Evolutionary conservation across 768 basidiomycete species (phyloP), one percentile per base, ranked within the genome.

Genomic region (Tremella fuciformis): DNA sequence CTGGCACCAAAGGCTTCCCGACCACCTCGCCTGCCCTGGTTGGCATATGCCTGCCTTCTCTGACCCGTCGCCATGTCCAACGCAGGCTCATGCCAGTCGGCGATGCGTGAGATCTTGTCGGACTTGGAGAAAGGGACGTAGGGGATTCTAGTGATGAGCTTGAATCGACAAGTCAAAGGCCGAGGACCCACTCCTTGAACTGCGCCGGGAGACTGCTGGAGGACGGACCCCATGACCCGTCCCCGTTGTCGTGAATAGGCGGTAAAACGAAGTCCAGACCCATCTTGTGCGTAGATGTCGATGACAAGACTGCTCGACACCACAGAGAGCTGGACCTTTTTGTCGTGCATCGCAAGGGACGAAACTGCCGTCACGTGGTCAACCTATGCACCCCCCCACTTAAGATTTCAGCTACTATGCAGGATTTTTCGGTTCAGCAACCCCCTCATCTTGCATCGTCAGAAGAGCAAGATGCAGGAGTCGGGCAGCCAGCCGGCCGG

Each of bases 81-180:
- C 16, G 61, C 58, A 21, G 66, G 64, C 29, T 73, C 71, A 44
- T 74, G 72, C 93, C 94, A 99, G 80, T 99, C 94, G 49, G 94
- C 94, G 73, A 99, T 89, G 53, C 94, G 87, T 53, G 91, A 91
- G 56, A 99, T 86, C 78, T 97, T 97, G 82, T 99, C 96, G 38
- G 90, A 86, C 84, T 99, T 99, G 79, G 91, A 91, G 83, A 90
- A 98, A 3, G 93, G 93, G 0, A 94, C 93, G 74, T 98, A 99
- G 47, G 96, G 96, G 60, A 98, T 96, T 69, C 80, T 79, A 50
- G 9, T 7, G 4, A 18, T 38, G 51, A 24, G 16, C 51, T 22
- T 18, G 34, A 4, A 19, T n/a, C 16, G 16, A 15, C n/a, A n/a
- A 7, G 48, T 24, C 8, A 42, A 37, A 21, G 15, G 9, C 9